Conservation (phyloP, 768 basidiomycete species). For the Mycena polygramma region DNA sequence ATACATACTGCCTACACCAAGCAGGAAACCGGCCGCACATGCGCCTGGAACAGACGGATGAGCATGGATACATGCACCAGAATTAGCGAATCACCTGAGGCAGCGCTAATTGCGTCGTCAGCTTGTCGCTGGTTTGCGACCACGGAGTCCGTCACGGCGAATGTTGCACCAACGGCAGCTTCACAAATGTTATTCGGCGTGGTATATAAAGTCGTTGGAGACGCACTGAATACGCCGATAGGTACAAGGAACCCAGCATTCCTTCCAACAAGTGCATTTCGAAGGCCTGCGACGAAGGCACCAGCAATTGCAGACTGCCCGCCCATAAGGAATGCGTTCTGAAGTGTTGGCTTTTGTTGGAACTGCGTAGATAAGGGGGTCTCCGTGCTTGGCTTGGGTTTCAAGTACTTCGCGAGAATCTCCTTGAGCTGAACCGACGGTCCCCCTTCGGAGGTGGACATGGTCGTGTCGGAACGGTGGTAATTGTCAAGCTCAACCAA, state of each 20-base stretch:
- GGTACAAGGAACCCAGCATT: constrained; percentile 88
- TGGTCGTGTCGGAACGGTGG: constrained; percentile 2
- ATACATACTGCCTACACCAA: constrained; percentile 82
- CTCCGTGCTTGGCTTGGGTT: neutral
- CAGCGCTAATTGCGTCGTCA: constrained; percentile 86
- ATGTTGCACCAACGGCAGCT: constrained; percentile 94
- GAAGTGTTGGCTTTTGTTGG: constrained; percentile 15
- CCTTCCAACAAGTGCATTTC: constrained; percentile 83
- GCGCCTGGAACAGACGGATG: constrained; percentile 55
- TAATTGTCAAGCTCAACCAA: neutral
- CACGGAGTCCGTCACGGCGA: constrained; percentile 83
- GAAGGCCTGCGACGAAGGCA: constrained; percentile 78
- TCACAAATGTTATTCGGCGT: constrained; percentile 23
- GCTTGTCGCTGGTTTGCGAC: constrained; percentile 86
- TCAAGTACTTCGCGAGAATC: neutral
- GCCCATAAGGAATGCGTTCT: constrained; percentile 29
- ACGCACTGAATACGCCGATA: constrained; percentile 91
- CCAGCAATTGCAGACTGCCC: constrained; percentile 44
- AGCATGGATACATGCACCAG: neutral
- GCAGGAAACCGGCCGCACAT: constrained; percentile 94
- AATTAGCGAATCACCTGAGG: constrained; percentile 56
- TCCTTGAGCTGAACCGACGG: constrained; percentile 23
- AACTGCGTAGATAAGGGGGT: constrained; percentile 1
- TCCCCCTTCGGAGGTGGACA: constrained; percentile 19
- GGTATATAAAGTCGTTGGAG: constrained; percentile 1